Conservation (phyloP, 2,329 filamentous ascomycete species). For the Shiraia bambusicola region DNA sequence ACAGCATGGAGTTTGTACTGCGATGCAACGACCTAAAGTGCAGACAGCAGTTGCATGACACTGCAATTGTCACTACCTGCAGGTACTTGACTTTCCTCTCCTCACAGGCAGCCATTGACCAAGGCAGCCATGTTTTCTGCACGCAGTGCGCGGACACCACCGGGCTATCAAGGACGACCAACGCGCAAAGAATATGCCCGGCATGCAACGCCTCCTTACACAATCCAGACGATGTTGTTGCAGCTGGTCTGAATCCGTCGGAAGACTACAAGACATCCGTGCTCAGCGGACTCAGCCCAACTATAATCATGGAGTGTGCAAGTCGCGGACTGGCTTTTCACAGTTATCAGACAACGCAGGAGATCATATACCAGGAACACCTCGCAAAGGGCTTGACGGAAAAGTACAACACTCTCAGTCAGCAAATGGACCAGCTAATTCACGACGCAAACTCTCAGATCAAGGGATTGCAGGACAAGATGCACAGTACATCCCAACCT, state of each 20-base stretch:
- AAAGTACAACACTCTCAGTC: conserved; percentile 66
- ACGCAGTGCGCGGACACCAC: conserved; percentile 67
- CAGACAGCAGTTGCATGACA: conserved; percentile 65
- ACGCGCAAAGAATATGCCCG: conserved; percentile 65
- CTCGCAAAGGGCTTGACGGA: conserved; percentile 70
- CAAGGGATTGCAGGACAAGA: conserved; percentile 62
- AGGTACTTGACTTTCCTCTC: conserved; percentile 55
- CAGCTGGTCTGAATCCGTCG: conserved; percentile 70
- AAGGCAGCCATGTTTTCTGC: conserved; percentile 76
- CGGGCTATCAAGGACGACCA: conserved; percentile 60
- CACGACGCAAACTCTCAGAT: conserved; percentile 76
- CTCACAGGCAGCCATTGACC: conserved; percentile 38
- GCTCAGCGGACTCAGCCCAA: conserved; percentile 78
- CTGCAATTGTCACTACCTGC: conserved; percentile 86
- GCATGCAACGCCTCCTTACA: conserved; percentile 70
- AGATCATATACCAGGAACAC: conserved; percentile 80
- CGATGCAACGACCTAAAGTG: conserved; percentile 82
- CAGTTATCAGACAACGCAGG: conserved; percentile 81
- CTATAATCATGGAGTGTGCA: conserved; percentile 82
- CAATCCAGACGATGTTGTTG: conserved; percentile 73
- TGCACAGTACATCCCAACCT: conserved; percentile 55
- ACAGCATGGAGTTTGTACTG: conserved; percentile 69
- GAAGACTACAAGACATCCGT: conserved; percentile 91
- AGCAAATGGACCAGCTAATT: conserved; percentile 70
- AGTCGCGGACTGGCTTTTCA: conserved; percentile 79